Percentiles rank a stretch among this genome's conserved stretches.
Conservation (phyloP, 1,284 basidiomycete species). For the Cutaneotrichosporon dermatis region DNA sequence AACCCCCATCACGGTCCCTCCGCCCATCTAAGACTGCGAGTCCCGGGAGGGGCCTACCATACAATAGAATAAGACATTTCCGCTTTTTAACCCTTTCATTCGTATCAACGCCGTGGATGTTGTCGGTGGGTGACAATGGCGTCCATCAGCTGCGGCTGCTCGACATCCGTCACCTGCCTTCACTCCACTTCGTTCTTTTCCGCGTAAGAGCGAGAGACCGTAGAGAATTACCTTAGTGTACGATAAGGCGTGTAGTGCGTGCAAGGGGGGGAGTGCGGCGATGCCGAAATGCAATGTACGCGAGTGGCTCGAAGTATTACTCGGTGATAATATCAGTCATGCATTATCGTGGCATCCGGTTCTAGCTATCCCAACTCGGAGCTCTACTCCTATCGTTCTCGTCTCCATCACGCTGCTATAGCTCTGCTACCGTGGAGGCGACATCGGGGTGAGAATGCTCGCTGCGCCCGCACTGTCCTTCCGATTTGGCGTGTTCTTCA, state of each 20-base stretch:
- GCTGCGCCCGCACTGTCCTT: not conserved
- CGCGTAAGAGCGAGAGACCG: conserved; percentile 6
- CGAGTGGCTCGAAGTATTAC: not conserved
- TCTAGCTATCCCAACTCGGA: no score
- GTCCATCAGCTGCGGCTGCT: no score
- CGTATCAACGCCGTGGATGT: not conserved
- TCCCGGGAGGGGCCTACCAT: conserved; percentile 7
- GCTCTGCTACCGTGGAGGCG: not conserved
- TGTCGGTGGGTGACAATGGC: no score
- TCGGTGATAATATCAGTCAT: no score
- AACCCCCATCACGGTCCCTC: no score
- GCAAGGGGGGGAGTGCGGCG: not conserved
- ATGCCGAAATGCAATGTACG: not conserved
- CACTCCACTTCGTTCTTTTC: not conserved
- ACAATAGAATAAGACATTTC: conserved; percentile 5
- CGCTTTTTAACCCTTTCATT: not conserved
- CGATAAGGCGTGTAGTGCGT: conserved; percentile 3
- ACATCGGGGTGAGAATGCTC: not conserved
- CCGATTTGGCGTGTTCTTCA: not conserved
- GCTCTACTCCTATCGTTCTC: no score
- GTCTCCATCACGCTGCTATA: no score
- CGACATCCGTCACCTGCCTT: no score
- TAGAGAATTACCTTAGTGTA: conserved; percentile 4
- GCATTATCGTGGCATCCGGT: no score
- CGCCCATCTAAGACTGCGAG: conserved; percentile 11